Conservation (phyloP, 495 filamentous ascomycete genomes). For the Lasiosphaeriaceae sp. region DNA sequence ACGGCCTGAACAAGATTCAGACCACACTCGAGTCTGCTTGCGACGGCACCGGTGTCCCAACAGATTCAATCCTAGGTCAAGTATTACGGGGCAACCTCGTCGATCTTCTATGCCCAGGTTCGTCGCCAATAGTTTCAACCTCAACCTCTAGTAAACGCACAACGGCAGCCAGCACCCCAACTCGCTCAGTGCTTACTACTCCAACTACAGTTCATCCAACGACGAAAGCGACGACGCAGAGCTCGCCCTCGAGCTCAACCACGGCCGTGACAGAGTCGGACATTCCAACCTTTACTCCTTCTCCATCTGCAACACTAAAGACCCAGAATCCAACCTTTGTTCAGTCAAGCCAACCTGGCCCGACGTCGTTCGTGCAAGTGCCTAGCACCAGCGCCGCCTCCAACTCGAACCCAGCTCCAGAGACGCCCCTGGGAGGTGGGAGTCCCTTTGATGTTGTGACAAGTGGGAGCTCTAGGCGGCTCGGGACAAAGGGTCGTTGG, state of each 20-base stretch:
- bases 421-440: constrained; percentile 17
- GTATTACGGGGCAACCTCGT: constrained; percentile 32
- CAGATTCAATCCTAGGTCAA: constrained; percentile 31
- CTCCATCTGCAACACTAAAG: background rate
- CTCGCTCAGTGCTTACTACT: constrained; percentile 3
- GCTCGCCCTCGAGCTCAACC: background rate
- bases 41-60: constrained; percentile 19
- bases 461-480: background rate
- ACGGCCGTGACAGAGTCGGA: background rate
- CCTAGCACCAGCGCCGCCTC: background rate
- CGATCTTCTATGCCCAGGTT: constrained; percentile 29
- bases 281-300: background rate
- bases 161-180: constrained; percentile 5
- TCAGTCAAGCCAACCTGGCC: background rate
- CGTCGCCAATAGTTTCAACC: constrained; percentile 1
- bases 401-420: background rate
- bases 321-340: background rate
- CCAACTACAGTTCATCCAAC: constrained; percentile 9
- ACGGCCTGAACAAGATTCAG: constrained; percentile 24
- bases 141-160: constrained; percentile 7
- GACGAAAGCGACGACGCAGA: constrained; percentile 3
- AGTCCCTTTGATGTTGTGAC: constrained; percentile 25
- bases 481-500: background rate
- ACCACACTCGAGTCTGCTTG: constrained; percentile 27
- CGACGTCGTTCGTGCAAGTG: background rate